Percentiles rank a stretch among this genome's conserved stretches.
phyloP scores from a whole-genome alignment of 768 basidiomycete species.

The Xerocomus brunneocitrinus region DNA sequence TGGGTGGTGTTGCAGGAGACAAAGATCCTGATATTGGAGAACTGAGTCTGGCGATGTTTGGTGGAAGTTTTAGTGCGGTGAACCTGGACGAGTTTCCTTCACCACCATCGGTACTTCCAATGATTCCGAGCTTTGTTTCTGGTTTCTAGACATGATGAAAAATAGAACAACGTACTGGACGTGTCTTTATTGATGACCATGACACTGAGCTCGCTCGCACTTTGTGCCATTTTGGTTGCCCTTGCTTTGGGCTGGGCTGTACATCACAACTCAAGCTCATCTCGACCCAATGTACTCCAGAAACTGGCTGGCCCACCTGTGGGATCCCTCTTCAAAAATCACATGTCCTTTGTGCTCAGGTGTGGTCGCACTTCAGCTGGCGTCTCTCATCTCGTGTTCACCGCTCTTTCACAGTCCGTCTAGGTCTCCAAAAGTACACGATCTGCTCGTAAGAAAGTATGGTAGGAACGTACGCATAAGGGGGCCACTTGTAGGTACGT shows the following conservation, averaged over 20 bases:
- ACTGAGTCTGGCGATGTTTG: slow-evolving; percentile 25
- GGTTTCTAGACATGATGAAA: slow-evolving; percentile 12
- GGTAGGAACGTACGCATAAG: slow-evolving; percentile 68
- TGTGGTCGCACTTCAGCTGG: slow-evolving; percentile 22
- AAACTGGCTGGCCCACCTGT: slow-evolving; percentile 59
- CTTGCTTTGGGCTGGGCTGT: slow-evolving; percentile 19
- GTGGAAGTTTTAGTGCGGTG: slow-evolving; percentile 37
- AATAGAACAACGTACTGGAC: too few species aligned
- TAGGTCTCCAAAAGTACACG: slow-evolving; percentile 50
- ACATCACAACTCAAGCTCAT: slow-evolving; percentile 20
- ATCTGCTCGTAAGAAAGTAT: slow-evolving; percentile 50
- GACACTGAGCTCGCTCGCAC: neutral
- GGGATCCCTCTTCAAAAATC: slow-evolving; percentile 45
- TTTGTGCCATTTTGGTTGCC: neutral
- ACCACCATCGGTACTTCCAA: slow-evolving; percentile 35
- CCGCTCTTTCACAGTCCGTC: slow-evolving; percentile 38
- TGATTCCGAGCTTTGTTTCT: slow-evolving; percentile 30
- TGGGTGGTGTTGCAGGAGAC: neutral
- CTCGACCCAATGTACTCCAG: slow-evolving; percentile 42
- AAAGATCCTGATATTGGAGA: slow-evolving; percentile 14
- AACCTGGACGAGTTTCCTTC: slow-evolving; percentile 45
- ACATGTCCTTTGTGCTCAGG: slow-evolving; percentile 57
- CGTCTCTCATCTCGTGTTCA: neutral
- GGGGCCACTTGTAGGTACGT: slow-evolving; percentile 61
- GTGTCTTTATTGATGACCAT: neutral